phyloP scores from a whole-genome alignment of 352 stramenopile species.

The Phytophthora tentaculata region DNA sequence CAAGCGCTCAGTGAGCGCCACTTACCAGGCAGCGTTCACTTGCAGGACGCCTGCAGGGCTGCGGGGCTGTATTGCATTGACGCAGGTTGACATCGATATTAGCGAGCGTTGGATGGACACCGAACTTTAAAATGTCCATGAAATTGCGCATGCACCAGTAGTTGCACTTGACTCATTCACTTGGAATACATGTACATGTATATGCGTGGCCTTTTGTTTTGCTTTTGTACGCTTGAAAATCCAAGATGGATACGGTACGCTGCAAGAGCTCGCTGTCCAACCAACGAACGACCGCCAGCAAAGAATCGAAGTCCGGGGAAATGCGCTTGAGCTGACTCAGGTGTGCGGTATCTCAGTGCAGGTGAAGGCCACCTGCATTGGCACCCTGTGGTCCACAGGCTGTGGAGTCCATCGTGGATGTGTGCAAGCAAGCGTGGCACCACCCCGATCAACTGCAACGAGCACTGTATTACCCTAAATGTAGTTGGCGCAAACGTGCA shows the following conservation, averaged over 20 bases:
- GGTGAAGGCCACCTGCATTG: constrained; percentile 6
- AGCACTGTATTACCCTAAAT: not conserved
- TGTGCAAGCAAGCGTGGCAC: constrained; percentile 6
- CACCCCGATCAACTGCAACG: not conserved
- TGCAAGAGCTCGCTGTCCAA: constrained; percentile 11
- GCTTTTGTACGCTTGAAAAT: too few species aligned
- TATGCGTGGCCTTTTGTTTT: too few species aligned
- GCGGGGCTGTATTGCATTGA: not conserved
- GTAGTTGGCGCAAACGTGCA: not conserved
- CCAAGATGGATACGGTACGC: too few species aligned
- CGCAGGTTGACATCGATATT: not conserved
- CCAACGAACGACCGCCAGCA: constrained; percentile 5
- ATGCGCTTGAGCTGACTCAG: not conserved
- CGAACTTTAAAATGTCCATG: not conserved
- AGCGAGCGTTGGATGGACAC: not conserved
- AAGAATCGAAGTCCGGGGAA: not conserved
- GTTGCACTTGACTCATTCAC: not conserved
- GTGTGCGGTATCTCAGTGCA: constrained; percentile 23
- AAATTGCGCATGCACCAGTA: not conserved
- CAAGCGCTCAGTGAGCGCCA: too few species aligned
- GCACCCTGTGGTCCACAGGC: too few species aligned
- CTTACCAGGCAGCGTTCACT: too few species aligned
- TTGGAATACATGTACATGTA: not conserved
- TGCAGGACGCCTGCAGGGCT: not conserved
- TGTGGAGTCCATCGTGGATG: not conserved